Conservation (phyloP, 805 yeast genomes). For the Candida qinlingensis region DNA sequence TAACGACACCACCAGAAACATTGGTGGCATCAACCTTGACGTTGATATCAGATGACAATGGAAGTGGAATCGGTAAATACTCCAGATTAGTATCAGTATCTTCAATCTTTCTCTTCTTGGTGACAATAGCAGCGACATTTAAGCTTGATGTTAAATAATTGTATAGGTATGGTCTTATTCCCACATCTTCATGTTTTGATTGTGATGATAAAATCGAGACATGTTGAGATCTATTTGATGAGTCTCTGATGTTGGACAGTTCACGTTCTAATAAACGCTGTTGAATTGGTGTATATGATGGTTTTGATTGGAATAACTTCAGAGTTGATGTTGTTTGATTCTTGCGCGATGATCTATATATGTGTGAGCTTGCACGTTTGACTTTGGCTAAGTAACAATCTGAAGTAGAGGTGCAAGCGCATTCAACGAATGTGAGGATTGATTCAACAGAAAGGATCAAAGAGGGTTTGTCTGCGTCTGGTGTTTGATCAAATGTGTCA, state of each 20-base stretch:
- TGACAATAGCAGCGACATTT: not conserved
- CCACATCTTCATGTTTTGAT: slow-evolving; percentile 12
- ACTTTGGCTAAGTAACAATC: slow-evolving; percentile 57
- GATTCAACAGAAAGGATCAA: slow-evolving; percentile 60
- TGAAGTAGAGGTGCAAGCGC: slow-evolving; percentile 46
- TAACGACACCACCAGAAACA: not conserved
- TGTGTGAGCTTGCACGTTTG: slow-evolving; percentile 54
- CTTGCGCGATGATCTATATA: slow-evolving; percentile 46
- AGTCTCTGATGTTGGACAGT: slow-evolving; percentile 13
- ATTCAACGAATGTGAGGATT: slow-evolving; percentile 55
- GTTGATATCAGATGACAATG: slow-evolving; percentile 39
- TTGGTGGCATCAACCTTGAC: slow-evolving; percentile 57
- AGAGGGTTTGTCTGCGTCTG: slow-evolving; percentile 47
- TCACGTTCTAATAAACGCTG: slow-evolving; percentile 26
- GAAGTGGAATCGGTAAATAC: slow-evolving; percentile 26
- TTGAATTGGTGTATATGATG: slow-evolving; percentile 27
- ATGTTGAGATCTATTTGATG: slow-evolving; percentile 9
- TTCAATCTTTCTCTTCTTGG: slow-evolving; percentile 11
- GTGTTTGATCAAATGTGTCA: slow-evolving; percentile 46
- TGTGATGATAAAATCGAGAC: slow-evolving; percentile 7
- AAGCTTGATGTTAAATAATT: slow-evolving; percentile 8
- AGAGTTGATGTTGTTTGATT: slow-evolving; percentile 21
- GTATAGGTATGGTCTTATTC: slow-evolving; percentile 19
- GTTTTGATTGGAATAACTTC: slow-evolving; percentile 29
- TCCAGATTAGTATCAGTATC: slow-evolving; percentile 13